Conservation (phyloP, 192 early-diverging fungal genomes). For the Dimargaris xerosporica region DNA sequence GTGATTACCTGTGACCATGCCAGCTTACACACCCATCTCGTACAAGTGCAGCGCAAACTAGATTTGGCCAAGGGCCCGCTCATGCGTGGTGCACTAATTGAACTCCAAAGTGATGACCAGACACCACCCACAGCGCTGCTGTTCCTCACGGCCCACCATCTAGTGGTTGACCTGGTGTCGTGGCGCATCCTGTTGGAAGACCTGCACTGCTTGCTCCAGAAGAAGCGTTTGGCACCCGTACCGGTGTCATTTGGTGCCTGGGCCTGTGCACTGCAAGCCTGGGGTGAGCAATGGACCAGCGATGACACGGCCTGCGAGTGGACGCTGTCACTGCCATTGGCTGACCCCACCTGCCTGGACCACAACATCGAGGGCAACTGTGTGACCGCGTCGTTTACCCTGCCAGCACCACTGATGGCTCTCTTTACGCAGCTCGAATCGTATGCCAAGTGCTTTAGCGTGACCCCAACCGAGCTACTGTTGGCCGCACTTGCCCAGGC, state of each 20-base stretch:
- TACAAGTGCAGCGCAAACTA: background rate
- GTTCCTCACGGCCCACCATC: conserved; percentile 17
- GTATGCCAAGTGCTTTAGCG: background rate
- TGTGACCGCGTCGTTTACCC: background rate
- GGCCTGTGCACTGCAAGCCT: background rate
- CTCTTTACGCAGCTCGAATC: background rate
- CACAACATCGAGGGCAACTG: no score
- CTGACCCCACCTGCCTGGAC: background rate
- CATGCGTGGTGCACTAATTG: background rate
- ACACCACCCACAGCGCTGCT: conserved; percentile 9
- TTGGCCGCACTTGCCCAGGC: background rate
- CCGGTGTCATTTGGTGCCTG: conserved; percentile 13
- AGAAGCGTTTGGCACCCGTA: background rate
- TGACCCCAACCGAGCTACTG: background rate
- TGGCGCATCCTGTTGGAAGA: conserved; percentile 22
- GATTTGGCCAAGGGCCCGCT: background rate
- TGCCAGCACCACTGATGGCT: background rate
- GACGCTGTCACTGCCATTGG: background rate
- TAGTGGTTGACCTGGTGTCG: conserved; percentile 20
- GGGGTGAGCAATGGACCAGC: background rate
- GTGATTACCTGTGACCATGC: background rate
- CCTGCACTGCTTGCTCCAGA: conserved; percentile 10
- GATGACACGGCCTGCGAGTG: background rate
- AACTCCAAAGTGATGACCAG: background rate
- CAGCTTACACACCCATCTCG: background rate